Evolutionary conservation across 2,329 filamentous ascomycete genomes (phyloP).

Genomic region (Botryotinia narcissicola): DNA sequence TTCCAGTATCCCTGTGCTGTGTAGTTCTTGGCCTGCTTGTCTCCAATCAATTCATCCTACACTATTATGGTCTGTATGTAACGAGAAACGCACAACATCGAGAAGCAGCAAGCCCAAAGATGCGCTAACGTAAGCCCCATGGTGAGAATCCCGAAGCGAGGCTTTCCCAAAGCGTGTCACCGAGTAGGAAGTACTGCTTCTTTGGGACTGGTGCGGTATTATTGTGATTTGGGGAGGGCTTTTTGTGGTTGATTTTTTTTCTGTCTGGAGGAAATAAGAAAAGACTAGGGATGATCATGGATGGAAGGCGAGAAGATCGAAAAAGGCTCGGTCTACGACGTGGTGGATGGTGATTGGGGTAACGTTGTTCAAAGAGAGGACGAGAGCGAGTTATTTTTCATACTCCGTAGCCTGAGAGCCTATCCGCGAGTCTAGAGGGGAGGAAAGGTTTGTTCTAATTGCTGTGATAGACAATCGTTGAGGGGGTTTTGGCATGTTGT

Average conservation of each 20-base stretch:
- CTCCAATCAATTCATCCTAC: neutral
- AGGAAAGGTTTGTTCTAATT: neutral
- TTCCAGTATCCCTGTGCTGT: neutral
- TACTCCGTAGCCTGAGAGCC: constrained; percentile 1
- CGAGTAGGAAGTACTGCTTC: constrained; percentile 5
- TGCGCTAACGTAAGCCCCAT: neutral
- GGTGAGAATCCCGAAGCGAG: constrained; percentile 7
- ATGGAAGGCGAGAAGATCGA: neutral
- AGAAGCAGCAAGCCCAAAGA: neutral
- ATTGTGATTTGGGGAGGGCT: neutral
- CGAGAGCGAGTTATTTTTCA: neutral
- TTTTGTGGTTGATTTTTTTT: neutral
- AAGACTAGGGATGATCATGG: constrained; percentile 2
- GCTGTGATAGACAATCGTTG: neutral
- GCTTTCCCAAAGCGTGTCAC: constrained; percentile 14
- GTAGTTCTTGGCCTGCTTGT: constrained; percentile 3
- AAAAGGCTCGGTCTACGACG: constrained; percentile 29
- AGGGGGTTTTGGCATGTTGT: neutral
- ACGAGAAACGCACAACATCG: constrained; percentile 9
- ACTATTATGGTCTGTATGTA: neutral
- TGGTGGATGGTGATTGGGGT: constrained; percentile 37
- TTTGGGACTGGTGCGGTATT: neutral
- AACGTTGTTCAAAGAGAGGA: constrained; percentile 24
- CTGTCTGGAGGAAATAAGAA: neutral
- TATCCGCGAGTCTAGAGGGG: neutral